Percentiles rank a stretch among this genome's conserved stretches.
phyloP scores from a whole-genome alignment of 208 protist species.

The Wallacemonas sp. region DNA sequence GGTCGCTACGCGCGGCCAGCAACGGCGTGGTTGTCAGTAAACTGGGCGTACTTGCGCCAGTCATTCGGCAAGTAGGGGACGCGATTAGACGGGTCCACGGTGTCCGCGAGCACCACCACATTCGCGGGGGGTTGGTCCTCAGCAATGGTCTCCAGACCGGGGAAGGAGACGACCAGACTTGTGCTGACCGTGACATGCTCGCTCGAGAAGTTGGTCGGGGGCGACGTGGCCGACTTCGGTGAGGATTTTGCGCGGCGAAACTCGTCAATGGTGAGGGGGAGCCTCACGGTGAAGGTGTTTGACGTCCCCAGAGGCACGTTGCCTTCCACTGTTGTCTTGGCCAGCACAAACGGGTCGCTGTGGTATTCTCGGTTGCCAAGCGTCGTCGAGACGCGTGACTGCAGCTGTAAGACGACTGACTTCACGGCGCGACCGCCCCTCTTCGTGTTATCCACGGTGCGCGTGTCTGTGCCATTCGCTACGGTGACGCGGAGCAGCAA shows the following conservation, averaged over 20 bases:
- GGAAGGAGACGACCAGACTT: conserved; percentile 28
- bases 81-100: conserved; percentile 26
- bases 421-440: background rate
- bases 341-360: background rate
- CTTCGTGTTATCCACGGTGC: conserved; percentile 9
- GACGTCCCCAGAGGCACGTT: conserved; percentile 4
- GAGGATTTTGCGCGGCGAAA: background rate
- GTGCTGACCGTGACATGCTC: conserved; percentile 10
- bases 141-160: conserved; percentile 16
- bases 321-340: background rate
- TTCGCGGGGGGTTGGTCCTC: conserved; percentile 15
- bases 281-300: conserved; percentile 4
- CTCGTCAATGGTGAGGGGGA: background rate
- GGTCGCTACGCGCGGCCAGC: background rate
- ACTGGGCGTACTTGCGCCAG: conserved; percentile 2
- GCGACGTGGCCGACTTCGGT: background rate
- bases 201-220: conserved; percentile 14
- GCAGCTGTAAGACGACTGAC: background rate
- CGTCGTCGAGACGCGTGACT: background rate
- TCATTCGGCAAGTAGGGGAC: conserved; percentile 28
- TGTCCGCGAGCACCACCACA: conserved; percentile 28
- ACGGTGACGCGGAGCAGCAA: conserved; percentile 16
- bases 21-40: background rate
- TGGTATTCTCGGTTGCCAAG: background rate
- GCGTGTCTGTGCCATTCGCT: conserved; percentile 11